Evolutionary conservation across 192 early-diverging fungal species (phyloP), one percentile per base, ranked within the genome.

Genomic region (Coemansia sp.): DNA sequence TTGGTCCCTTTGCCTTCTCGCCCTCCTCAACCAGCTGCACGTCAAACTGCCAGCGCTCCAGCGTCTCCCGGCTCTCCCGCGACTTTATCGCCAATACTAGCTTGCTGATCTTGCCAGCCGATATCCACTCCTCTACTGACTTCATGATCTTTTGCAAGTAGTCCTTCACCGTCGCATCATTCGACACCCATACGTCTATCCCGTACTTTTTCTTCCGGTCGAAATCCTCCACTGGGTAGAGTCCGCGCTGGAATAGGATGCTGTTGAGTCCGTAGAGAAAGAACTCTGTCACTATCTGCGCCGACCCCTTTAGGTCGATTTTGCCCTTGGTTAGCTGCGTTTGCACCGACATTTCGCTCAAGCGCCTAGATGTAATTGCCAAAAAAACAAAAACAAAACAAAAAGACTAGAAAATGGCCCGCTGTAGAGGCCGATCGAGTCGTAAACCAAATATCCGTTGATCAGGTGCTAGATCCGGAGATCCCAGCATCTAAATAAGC

Each of bases 41-140:
- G 78, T 96, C 92, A 76, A 98, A 98, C 66, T 96, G 91, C 96
- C 95, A 97, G 43, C 94, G 87, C 76, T 97, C 95, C 3, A 96
- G 57, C 9, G 90, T 90, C 62, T 95, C 88, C 3, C 89, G 79
- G 1, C 91, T 91, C 23, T 94, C 92, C 51, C 87, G 87, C n/a
- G 90, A 88, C 59, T 91, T 90, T 34, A 98, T 89, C 0, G 91
- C 93, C 53, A 98, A 70, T 8, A 98, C 93, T 35, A 98, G 77
- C 59, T 91, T 94, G 66, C 84, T 88, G 34, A 97, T 89, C 48
- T 88, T 86, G 37, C 87, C 86, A 2, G 83, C 83, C 37, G 79
- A 72, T 9, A 95, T 74, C 95, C 94, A 96, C 20, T 85, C 86
- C 76, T 94, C 87, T 0, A 98, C 83, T 39, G 96, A 94, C 31